These are phyloP conservation scores for Calendula officinalis DNA, from an alignment of 129 eudicot species.

Conservation along the genomic window DNA sequence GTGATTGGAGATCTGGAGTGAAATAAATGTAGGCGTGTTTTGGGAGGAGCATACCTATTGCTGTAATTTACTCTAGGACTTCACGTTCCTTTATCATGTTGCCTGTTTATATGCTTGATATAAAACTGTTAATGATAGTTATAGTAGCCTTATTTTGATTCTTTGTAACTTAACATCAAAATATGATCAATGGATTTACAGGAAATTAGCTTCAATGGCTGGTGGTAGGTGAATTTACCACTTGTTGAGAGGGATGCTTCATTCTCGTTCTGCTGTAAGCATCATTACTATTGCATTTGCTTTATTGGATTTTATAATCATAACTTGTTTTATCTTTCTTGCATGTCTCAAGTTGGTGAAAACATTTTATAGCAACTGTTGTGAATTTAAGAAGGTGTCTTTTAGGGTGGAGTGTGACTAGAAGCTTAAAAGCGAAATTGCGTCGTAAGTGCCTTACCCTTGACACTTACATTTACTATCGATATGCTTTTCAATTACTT, in stretches of 20 bases:
- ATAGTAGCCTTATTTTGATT: background rate
- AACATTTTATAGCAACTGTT: background rate
- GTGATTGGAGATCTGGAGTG: conserved; percentile 11
- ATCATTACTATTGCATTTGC: background rate
- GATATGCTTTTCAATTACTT: too few species aligned
- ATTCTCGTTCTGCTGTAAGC: conserved; percentile 61
- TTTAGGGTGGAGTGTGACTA: too few species aligned
- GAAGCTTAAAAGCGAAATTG: too few species aligned
- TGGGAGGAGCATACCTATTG: too few species aligned
- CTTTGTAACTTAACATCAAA: background rate
- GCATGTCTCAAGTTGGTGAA: background rate
- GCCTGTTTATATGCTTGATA: too few species aligned
- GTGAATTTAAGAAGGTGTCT: too few species aligned
- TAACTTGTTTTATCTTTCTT: background rate
- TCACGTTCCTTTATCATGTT: too few species aligned
- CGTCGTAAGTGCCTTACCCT: too few species aligned
- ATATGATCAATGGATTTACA: conserved; percentile 22
- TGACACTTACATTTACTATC: too few species aligned
- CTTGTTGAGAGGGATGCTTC: conserved; percentile 63
- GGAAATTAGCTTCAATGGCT: conserved; percentile 50
- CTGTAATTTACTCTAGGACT: too few species aligned
- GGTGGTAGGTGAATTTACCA: conserved; percentile 69
- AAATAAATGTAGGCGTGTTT: background rate
- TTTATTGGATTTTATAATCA: conserved; percentile 1
- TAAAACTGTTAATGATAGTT: background rate